phyloP scores from a whole-genome alignment of 139 green algal genomes.

The Gonium pectorale region DNA sequence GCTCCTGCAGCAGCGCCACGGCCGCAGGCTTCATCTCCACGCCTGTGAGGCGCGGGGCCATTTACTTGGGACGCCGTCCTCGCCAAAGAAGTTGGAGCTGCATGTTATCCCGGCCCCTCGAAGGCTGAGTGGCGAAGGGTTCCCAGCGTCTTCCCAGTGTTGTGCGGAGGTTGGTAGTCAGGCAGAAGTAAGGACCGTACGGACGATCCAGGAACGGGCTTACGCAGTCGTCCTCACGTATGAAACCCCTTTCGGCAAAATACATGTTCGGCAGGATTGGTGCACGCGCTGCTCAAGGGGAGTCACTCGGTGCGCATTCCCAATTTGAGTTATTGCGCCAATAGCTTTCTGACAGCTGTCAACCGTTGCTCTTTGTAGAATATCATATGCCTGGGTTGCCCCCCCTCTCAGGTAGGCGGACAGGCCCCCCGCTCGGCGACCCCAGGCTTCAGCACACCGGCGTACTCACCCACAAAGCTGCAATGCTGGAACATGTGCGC shows the following conservation, averaged over 20 bases:
- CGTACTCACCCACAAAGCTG: constrained; percentile 59
- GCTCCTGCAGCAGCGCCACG: constrained; percentile 63
- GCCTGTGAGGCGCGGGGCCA: constrained; percentile 22
- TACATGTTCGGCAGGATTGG: too few relatives aligned
- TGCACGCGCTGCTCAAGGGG: too few relatives aligned
- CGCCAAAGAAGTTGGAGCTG: too few relatives aligned
- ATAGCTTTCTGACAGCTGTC: neutral
- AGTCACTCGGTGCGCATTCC: neutral
- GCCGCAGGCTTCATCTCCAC: constrained; percentile 82
- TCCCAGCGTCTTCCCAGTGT: too few relatives aligned
- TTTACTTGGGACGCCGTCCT: too few relatives aligned
- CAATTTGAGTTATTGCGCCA: neutral
- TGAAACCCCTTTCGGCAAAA: too few relatives aligned
- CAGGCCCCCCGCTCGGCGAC: neutral
- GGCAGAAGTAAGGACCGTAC: neutral
- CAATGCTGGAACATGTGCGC: constrained; percentile 67
- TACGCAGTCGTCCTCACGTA: too few relatives aligned
- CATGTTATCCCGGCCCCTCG: too few relatives aligned
- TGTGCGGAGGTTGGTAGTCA: neutral
- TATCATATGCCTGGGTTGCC: neutral
- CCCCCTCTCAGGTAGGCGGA: neutral
- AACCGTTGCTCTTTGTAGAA: neutral
- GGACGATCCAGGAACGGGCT: too few relatives aligned
- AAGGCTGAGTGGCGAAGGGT: too few relatives aligned
- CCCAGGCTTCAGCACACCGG: neutral